A percentile compares a stretch with the other conserved stretches of the same genome.
Evolutionary conservation across 1,139 yeast species (phyloP).

Genomic region (Spathaspora sp.): DNA sequence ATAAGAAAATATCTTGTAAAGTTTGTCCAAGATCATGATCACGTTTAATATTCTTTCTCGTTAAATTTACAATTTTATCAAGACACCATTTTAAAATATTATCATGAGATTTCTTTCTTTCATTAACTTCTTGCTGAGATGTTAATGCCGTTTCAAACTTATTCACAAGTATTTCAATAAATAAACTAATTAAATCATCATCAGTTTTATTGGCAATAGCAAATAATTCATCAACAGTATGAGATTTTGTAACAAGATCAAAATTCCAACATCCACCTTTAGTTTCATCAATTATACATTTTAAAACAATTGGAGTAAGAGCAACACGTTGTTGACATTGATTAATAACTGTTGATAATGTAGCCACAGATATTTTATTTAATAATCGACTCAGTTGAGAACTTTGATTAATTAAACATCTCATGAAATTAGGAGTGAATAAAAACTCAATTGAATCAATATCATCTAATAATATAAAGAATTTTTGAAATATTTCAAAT

Average conservation of each 20-base stretch:
- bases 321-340: conserved; percentile 35
- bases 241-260: conserved; percentile 76
- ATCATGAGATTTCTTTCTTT: conserved; percentile 29
- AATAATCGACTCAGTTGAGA: conserved; percentile 65
- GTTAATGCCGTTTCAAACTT: conserved; percentile 25
- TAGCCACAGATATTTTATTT: conserved; percentile 62
- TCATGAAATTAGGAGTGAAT: conserved; percentile 69
- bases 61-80: conserved; percentile 61
- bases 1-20: conserved; percentile 50
- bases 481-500: conserved; percentile 63
- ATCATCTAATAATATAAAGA: conserved; percentile 31
- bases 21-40: conserved; percentile 7
- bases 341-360: conserved; percentile 44
- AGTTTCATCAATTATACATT: conserved; percentile 47
- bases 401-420: conserved; percentile 77
- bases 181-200: conserved; percentile 1
- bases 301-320: conserved; percentile 49
- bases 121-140: conserved; percentile 19
- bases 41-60: conserved; percentile 42
- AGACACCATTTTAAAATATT: conserved; percentile 63
- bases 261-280: conserved; percentile 68
- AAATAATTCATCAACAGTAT: conserved; percentile 56
- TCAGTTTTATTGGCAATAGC: conserved; percentile 28
- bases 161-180: conserved; percentile 6
- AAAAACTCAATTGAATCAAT: conserved; percentile 36